Percentiles rank a stretch among this genome's conserved stretches.
Evolutionary conservation across 129 eudicot species (phyloP).

Genomic region (Lactuca saligna): DNA sequence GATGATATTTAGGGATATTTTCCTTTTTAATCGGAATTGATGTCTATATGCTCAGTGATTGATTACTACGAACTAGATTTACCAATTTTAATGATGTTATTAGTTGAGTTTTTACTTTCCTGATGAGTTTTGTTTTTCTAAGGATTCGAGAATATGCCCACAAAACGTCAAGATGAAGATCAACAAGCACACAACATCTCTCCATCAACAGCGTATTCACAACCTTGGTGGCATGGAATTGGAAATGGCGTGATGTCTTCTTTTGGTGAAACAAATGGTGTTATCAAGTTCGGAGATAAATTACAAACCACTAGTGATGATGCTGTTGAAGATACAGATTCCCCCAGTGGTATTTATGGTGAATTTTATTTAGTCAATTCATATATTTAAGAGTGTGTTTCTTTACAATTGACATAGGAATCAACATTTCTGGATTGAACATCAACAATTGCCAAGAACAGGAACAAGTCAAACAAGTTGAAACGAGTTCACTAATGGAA

Average conservation of each 20-base stretch:
- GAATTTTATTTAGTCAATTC: neutral
- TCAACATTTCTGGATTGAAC: constrained; percentile 44
- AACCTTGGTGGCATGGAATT: constrained; percentile 70
- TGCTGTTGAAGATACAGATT: constrained; percentile 32
- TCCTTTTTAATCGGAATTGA: neutral
- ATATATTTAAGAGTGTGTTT: neutral
- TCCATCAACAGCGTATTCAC: constrained; percentile 42
- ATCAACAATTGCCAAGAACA: constrained; percentile 40
- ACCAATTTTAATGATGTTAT: constrained; percentile 7
- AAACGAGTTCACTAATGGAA: constrained; percentile 53
- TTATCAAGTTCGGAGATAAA: constrained; percentile 24
- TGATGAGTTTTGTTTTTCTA: neutral
- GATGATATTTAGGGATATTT: neutral
- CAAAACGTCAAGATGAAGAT: constrained; percentile 40
- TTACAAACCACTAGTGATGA: constrained; percentile 36
- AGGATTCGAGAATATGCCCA: constrained; percentile 42
- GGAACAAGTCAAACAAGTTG: constrained; percentile 41
- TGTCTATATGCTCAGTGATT: constrained; percentile 1
- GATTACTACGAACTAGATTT: constrained; percentile 1
- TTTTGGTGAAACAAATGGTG: constrained; percentile 34
- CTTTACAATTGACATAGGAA: neutral
- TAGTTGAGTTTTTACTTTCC: neutral
- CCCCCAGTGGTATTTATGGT: constrained; percentile 39
- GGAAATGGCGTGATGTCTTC: constrained; percentile 41
- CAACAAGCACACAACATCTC: constrained; percentile 21